Base-by-base conservation (phyloP, 768 basidiomycete species). In the Lentinula sp. region DNA sequence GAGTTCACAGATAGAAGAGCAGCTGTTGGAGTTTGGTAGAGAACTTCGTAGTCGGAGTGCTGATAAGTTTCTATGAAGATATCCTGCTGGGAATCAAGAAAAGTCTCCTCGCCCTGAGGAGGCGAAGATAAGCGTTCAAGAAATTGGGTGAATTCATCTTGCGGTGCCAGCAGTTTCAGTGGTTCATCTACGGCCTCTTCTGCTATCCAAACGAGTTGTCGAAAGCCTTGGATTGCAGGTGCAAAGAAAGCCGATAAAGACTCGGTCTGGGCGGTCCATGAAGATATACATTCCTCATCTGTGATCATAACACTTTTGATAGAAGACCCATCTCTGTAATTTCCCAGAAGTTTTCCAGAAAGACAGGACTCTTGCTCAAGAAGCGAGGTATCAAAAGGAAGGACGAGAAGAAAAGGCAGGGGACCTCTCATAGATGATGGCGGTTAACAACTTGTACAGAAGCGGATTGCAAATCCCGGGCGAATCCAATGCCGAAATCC, bases 121-220 rank as follows among this genome's bases (percentile, higher is more conserved):
- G 11, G 58, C 23, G 15, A 66, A 34, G 52, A 68, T 62, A 74
- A 61, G 31, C 65, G 58, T 11, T 70, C 65, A 39, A 81, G 66
- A 67, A 81, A 76, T 23, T 66, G 59, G 11, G 73, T 69, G 13
- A 80, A 74, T 57, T 75, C 73, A 8, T 43, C 40, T n/a, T 65
- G 61, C 49, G 70, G 65, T 31, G 61, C 62, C 46, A 68, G 62
- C 23, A 71, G 69, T 59, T 75, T 69, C 40, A 86, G 68, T n/a
- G 72, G 61, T 6, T 67, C 63, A 32, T 88, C 85, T 49, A 87
- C 68, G 7, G 79, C 75, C 40, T 79, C 73, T 59, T 85, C 79
- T 63, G 87, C 80, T 5, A 88, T 63, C 87, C 86, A 88, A 5
- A 87, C 79, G 31, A 88, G 79, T 58, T 81, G 79, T 32, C 76